Evolutionary conservation across 163 green algal genomes (phyloP).

Genomic region (Trebouxiophyceae sp.): DNA sequence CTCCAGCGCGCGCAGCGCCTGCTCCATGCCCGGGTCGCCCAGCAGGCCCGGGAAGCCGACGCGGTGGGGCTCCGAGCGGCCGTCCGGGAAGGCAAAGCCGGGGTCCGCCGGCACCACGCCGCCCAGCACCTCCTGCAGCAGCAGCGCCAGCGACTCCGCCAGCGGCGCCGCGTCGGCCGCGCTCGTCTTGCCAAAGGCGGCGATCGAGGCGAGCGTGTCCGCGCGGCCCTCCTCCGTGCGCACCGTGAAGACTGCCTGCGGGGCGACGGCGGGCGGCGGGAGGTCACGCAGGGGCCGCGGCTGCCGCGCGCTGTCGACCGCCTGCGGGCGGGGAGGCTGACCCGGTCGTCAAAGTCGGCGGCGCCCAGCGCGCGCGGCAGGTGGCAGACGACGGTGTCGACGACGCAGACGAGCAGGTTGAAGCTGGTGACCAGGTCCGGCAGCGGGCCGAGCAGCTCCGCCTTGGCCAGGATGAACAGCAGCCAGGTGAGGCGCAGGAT

Average conservation of each 20-base stretch:
- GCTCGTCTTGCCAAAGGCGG: slow-evolving; percentile 22
- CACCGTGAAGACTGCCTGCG: slow-evolving; percentile 3
- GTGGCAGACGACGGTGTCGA: slow-evolving; percentile 45
- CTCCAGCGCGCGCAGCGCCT: slow-evolving; percentile 11
- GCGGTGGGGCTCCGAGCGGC: neutral
- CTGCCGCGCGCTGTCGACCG: no score
- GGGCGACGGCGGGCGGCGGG: no score
- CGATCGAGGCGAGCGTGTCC: slow-evolving; percentile 16
- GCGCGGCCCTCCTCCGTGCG: slow-evolving; percentile 8
- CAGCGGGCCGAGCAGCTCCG: slow-evolving; percentile 49
- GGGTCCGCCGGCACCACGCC: neutral
- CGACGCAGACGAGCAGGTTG: slow-evolving; percentile 57
- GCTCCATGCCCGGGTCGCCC: neutral
- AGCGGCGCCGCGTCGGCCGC: slow-evolving; percentile 17
- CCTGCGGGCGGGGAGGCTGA: neutral
- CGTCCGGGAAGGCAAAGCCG: neutral
- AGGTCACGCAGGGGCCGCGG: no score
- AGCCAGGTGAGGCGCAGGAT: slow-evolving; percentile 41
- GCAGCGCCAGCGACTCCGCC: slow-evolving; percentile 26
- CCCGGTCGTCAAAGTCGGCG: neutral
- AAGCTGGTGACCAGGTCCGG: slow-evolving; percentile 63
- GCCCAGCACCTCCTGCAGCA: neutral
- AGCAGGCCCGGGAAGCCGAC: neutral
- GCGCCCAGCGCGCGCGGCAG: slow-evolving; percentile 6
- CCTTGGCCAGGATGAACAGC: slow-evolving; percentile 53